Evolutionary conservation across 495 filamentous ascomycete species (phyloP), one percentile per base, ranked within the genome.

Genomic region (Neurospora sp.): DNA sequence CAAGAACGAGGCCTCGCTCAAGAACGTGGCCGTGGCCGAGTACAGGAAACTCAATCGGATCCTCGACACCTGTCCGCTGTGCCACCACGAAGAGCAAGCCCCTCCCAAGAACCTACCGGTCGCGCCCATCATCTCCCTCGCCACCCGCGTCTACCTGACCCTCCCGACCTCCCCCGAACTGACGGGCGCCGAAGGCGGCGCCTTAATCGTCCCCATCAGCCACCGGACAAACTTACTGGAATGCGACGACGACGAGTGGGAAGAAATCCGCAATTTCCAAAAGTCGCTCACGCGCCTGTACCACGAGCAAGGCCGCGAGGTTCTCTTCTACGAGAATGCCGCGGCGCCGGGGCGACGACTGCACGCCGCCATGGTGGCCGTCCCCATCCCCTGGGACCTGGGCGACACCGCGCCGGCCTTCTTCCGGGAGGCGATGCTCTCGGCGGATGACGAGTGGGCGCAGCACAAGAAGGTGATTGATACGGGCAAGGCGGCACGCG

Each of bases 191-290:
- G 88, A 91, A 42, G 92, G 93, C 39, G 91, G 94, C 41, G 93
- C 94, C 12, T 88, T 93, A 41, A 97, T 98, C 76, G 91, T 95
- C 11, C 96, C 96, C 31, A 92, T 96, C 70, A 91, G 93, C 80
- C 96, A 99, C 80, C 91, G 91, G 60, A 89, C 87, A 39, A 99
- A 98, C 79, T 89, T 98, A 14, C 86, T 99, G 31, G 96, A 98
- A 82, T 98, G 96, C 79, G 96, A 98, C 79, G 96, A 98, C 79
- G 96, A 98, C 78, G 96, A 99, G 81, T 99, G 96, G 96, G 96
- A 99, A 77, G 96, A 99, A 79, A 93, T 99, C 46, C 91, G 95
- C 81, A 99, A 99, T 82, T 99, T 99, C 82, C 98, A 98, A 95
- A 99, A 99, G 84, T 92, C 89, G 78, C 88, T 99, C 39, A 98